A percentile compares a stretch with the other conserved stretches of the same genome.
These are phyloP conservation scores for Diutina rugosa DNA, from an alignment of 1,139 yeast genomes.

Conservation along the genomic window DNA sequence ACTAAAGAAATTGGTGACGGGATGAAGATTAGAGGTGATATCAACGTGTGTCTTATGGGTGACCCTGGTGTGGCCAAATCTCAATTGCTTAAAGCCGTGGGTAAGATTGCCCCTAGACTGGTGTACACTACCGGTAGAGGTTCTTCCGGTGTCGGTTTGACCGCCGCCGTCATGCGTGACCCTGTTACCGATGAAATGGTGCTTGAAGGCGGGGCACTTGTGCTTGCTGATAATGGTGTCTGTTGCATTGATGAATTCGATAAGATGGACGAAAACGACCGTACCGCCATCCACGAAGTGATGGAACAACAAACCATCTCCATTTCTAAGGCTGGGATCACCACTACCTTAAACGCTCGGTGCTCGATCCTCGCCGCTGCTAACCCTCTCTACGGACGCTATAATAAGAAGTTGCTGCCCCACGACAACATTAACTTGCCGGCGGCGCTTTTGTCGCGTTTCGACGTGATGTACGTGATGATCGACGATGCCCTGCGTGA, in stretches of 20 bases:
- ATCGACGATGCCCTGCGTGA: slow-evolving; percentile 79
- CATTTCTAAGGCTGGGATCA: slow-evolving; percentile 95
- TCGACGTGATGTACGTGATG: slow-evolving; percentile 78
- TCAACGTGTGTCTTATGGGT: slow-evolving; percentile 94
- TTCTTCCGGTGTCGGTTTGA: slow-evolving; percentile 96
- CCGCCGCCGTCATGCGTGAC: slow-evolving; percentile 98
- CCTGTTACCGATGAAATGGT: slow-evolving; percentile 98
- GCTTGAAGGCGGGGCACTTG: slow-evolving; percentile 96
- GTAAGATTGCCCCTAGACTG: slow-evolving; percentile 92
- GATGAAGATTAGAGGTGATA: slow-evolving; percentile 93
- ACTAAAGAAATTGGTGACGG: slow-evolving; percentile 95
- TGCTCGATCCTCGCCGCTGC: slow-evolving; percentile 96
- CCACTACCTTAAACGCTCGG: slow-evolving; percentile 92
- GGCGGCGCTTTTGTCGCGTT: slow-evolving; percentile 91
- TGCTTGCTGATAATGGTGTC: slow-evolving; percentile 93
- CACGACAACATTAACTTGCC: slow-evolving; percentile 93
- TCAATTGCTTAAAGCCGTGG: slow-evolving; percentile 81
- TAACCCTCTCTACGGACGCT: slow-evolving; percentile 91
- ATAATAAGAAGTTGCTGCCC: slow-evolving; percentile 82
- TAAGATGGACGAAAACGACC: slow-evolving; percentile 94
- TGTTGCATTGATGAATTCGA: slow-evolving; percentile 99
- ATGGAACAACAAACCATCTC: slow-evolving; percentile 99
- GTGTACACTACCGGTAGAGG: slow-evolving; percentile 98
- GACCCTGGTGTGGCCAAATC: slow-evolving; percentile 99
- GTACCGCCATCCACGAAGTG: slow-evolving; percentile 98